Evolutionary conservation across 179 eudicot species (phyloP), one percentile per base, ranked within the genome.

Genomic region (Silene vulgaris): DNA sequence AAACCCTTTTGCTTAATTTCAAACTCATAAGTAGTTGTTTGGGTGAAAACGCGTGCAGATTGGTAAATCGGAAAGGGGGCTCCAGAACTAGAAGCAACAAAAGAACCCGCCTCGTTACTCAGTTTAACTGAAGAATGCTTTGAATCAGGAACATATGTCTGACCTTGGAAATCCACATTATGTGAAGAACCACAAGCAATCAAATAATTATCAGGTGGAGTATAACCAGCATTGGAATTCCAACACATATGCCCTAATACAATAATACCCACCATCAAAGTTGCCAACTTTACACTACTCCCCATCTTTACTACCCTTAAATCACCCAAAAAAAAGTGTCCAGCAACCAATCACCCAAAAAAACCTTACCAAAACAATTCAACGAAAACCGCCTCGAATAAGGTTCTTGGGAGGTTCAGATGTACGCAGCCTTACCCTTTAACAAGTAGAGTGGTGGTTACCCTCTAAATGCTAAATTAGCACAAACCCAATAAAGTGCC

Each of bases 161-260:
- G 93, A 59, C 88, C 89, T 82, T 85, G 84, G 75, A 83, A 88
- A 61, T 83, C 85, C 48, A 91, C 86, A 86, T 85, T 88, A 69
- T 88, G 69, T 17, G 90, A 62, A 76, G 97, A 89, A 30, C 97
- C 97, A 88, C 97, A 91, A 28, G 85, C 82, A 79, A 91, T 73
- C 74, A 91, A 79, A 84, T 88, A 89, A 56, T 77, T 81, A 84
- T 89, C 97, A 82, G 74, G 69, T 60, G 93, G 91, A 71, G 71
- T 80, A 78, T 82, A 91, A 13, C 76, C 76, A 20, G 89, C 82
- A 83, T 75, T 79, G 73, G 82, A 87, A 65, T 71, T 61, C 75
- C 68, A 75, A 81, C 7, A 23, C 75, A 80, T 64, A 50, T 82
- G 74, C 74, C 72, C 85, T 77, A 79, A 74, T 50, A 82, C 20